Evolutionary conservation across 345 rosid genomes (phyloP).

Genomic region (Anastatica hierochuntica): DNA sequence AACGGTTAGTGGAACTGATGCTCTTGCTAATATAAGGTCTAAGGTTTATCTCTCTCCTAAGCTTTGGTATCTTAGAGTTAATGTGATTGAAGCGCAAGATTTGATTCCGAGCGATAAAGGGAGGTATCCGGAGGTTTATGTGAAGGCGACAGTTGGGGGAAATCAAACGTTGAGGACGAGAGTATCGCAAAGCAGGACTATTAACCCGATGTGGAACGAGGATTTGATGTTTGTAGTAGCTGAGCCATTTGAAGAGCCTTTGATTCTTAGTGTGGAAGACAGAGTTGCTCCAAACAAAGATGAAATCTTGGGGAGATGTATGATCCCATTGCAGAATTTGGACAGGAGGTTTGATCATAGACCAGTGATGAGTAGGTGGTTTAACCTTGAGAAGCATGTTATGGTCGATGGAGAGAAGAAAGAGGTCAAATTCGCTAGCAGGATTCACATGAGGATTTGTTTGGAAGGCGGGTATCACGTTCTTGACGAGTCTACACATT

Average conservation of each 20-base stretch:
- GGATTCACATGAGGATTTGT: slow-evolving; percentile 47
- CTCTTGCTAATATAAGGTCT: slow-evolving; percentile 69
- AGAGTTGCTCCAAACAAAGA: slow-evolving; percentile 79
- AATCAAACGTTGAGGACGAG: slow-evolving; percentile 25
- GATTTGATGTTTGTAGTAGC: slow-evolving; percentile 94
- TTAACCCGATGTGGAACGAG: slow-evolving; percentile 90
- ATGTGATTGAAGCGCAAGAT: slow-evolving; percentile 93
- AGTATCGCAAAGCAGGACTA: slow-evolving; percentile 44
- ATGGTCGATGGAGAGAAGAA: slow-evolving; percentile 62
- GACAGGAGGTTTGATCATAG: slow-evolving; percentile 68
- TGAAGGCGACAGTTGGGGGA: slow-evolving; percentile 56
- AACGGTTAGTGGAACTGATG: slow-evolving; percentile 61
- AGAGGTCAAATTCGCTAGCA: slow-evolving; percentile 72
- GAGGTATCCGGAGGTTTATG: slow-evolving; percentile 72
- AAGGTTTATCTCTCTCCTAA: slow-evolving; percentile 92
- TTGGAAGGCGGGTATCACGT: too few relatives aligned
- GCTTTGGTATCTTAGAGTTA: slow-evolving; percentile 14
- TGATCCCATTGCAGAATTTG: slow-evolving; percentile 39
- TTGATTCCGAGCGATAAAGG: slow-evolving; percentile 52
- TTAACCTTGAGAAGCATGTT: slow-evolving; percentile 63
- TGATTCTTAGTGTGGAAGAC: slow-evolving; percentile 71
- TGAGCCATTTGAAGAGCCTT: slow-evolving; percentile 76
- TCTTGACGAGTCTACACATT: slow-evolving; percentile 58
- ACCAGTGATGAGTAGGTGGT: slow-evolving; percentile 68
- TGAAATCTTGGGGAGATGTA: slow-evolving; percentile 59